A percentile compares a stretch with the other conserved stretches of the same genome.
Conservation (phyloP, 441 rosid species). For the Adansonia gregorii region DNA sequence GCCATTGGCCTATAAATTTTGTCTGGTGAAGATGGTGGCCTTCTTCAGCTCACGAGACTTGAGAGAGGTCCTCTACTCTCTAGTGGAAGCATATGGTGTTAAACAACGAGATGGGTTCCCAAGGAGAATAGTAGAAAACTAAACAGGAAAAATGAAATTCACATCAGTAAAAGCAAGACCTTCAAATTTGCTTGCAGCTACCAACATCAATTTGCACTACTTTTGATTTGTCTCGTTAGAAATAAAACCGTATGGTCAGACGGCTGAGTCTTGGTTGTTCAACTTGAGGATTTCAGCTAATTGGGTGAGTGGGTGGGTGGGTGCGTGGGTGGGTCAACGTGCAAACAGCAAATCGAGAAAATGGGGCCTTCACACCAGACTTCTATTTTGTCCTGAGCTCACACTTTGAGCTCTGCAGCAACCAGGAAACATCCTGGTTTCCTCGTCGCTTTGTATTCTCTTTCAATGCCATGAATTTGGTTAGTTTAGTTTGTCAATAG, state of each 20-base stretch:
- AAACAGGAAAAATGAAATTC: background rate
- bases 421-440: slow-evolving; percentile 5
- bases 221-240: background rate
- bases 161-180: background rate
- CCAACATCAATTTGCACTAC: background rate
- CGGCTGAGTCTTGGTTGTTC: background rate
- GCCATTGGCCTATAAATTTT: background rate
- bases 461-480: slow-evolving; percentile 18
- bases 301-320: too few relatives aligned
- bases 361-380: too few relatives aligned
- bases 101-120: background rate
- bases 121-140: background rate
- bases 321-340: background rate
- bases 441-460: slow-evolving; percentile 19
- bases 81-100: background rate
- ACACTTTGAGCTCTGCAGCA: background rate
- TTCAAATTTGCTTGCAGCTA: background rate
- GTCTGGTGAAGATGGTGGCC: background rate
- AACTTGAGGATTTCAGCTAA: background rate
- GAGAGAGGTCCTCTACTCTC: background rate
- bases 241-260: background rate
- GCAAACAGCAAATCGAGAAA: too few relatives aligned
- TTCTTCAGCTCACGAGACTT: background rate
- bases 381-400: background rate
- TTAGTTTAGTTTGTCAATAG: background rate